phyloP scores from a whole-genome alignment of 75 land plant genomes.

The Pinus albicaulis region DNA sequence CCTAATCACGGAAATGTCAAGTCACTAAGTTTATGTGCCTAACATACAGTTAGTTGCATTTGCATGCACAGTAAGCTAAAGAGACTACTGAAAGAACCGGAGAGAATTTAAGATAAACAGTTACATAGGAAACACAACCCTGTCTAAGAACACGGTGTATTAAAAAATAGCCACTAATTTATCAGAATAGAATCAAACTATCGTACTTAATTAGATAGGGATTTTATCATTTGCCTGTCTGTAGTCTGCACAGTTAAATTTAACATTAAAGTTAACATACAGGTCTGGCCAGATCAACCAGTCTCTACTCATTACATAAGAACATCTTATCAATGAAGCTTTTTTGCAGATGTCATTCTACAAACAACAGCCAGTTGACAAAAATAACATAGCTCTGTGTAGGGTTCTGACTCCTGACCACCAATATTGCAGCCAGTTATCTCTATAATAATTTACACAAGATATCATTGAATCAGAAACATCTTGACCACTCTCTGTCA shows the following conservation, averaged over 20 bases:
- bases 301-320: not conserved
- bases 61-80: not conserved
- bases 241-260: not conserved
- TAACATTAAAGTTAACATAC: not conserved
- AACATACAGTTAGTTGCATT: not conserved
- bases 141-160: not conserved
- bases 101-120: not conserved
- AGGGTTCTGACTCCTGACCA: not conserved
- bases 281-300: not conserved
- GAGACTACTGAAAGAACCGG: not conserved
- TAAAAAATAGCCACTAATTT: not conserved
- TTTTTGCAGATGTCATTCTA: not conserved
- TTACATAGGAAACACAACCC: not conserved
- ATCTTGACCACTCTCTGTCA: not conserved
- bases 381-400: conserved; percentile 2
- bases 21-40: not conserved
- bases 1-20: not conserved
- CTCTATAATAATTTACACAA: not conserved
- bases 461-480: not conserved
- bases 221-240: not conserved
- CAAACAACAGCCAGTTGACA: not conserved
- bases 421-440: not conserved
- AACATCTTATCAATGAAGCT: not conserved
- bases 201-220: not conserved
- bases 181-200: not conserved